Evolutionary conservation across 2,329 filamentous ascomycete genomes (phyloP), one percentile per base, ranked within the genome.

Genomic region (Byssoonygena ceratinophila): DNA sequence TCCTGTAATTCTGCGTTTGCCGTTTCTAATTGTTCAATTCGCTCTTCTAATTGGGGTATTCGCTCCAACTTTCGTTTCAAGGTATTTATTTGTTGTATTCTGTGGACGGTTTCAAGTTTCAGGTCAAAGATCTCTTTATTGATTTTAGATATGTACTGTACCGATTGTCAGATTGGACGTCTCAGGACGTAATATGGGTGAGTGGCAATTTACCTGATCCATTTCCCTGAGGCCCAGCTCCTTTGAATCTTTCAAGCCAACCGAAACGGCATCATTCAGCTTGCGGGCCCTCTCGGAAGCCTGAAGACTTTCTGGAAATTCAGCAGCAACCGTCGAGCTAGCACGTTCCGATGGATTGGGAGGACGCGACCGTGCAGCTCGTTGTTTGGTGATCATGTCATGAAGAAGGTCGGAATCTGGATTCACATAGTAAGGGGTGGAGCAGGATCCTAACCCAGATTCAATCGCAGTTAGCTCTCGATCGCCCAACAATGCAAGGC

Each of bases 81-180:
- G 0, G 55, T 51, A 8, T 58, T 52, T 51, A 70, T 60, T 39
- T 71, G 68, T 52, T 71, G 66, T 1, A 63, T 59, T 23, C 68
- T 66, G 50, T 71, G 67, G 43, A 68, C 69, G 1, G 71, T 64
- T 34, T 71, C 68, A 12, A 72, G 61, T 58, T 72, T 71, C 53
- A 72, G 53, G 55, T 71, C 69, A 51, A 72, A 72, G 27, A 71
- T 71, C 20, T 69, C 60, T 53, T 71, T 71, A 47, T 67, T 71
- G 47, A 71, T 64, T 55, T 70, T 71, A 1, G 68, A 71, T 40
- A 72, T 64, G 54, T 72, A 71, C 69, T 71, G 20, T 9, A 9
- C 12, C 14, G 3, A 22, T 22, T 46, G 43, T 52, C 20, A 52
- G 41, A 39, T 11, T 25, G 32, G 9, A 2, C 8, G 2, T 36